Evolutionary conservation across 2,329 filamentous ascomycete species (phyloP), one percentile per base, ranked within the genome.

Genomic region (Fusarium poae): DNA sequence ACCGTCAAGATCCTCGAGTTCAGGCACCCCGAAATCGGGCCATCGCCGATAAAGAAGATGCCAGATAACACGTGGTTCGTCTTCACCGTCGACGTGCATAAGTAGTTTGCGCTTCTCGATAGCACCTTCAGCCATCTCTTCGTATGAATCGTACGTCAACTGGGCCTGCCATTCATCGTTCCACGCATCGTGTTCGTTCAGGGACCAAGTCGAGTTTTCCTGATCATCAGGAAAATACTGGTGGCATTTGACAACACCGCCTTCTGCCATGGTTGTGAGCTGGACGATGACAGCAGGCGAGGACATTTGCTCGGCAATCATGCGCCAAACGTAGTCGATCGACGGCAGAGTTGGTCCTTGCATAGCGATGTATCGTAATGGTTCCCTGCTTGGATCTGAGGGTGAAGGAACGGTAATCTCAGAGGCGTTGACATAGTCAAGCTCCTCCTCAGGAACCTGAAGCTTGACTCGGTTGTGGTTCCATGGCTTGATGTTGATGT

Each of bases 401-500:
- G 79, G 77, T 2, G 85, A 82, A 51, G 82, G 70, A 15, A 93
- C 80, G 23, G 81, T 77, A 59, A 94, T 90, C 21, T 91, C 88
- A 13, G 92, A 94, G 39, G 92, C 92, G 76, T 96, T 96, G 79
- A 95, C 92, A 77, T 94, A 96, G 79, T 94, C 90, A 64, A 90
- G 86, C 66, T 88, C 83, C 37, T 87, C 91, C 18, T 91, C 86
- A 3, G 92, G 90, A 2, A 97, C 95, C 39, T 87, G 85, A 20
- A 99, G 86, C 77, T 88, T 91, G 57, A 99, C 86, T 37, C 96
- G 89, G 75, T 97, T 97, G 76, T 92, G 89, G 65, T 91, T 90
- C 89, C 92, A 99, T 0, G 94, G 93, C 76, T 94, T 91, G 67
- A 99, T 93, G 76, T 98, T 97, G 55, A 85, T 79, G 80, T 98